Conservation (phyloP, 106 monocot species). For the Apostasia shenzhenica region DNA sequence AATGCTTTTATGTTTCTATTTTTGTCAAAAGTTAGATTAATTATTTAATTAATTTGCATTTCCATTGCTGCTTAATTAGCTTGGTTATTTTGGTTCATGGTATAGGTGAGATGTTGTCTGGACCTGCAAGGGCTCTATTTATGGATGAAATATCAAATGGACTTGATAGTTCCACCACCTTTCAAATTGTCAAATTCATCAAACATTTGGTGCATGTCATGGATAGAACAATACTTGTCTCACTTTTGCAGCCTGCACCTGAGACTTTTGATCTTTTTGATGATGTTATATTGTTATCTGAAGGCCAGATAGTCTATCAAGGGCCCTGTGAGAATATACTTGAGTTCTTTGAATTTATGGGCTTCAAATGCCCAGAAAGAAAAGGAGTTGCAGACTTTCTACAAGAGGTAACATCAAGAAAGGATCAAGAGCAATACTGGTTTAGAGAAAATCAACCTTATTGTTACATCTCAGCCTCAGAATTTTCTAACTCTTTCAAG, state of each 20-base stretch:
- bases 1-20: background rate
- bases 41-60: too few species aligned
- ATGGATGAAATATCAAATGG: slow-evolving; percentile 8
- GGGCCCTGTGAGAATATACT: slow-evolving; percentile 13
- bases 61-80: background rate
- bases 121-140: slow-evolving; percentile 4
- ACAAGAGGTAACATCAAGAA: slow-evolving; percentile 24
- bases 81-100: background rate
- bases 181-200: slow-evolving; percentile 8
- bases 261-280: background rate
- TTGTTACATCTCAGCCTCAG: slow-evolving; percentile 3
- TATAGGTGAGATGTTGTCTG: slow-evolving; percentile 7
- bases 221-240: slow-evolving; percentile 2
- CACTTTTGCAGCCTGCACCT: slow-evolving; percentile 18
- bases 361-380: slow-evolving; percentile 25
- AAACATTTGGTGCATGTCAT: slow-evolving; percentile 13
- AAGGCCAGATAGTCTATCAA: background rate
- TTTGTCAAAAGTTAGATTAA: background rate
- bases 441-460: slow-evolving; percentile 3
- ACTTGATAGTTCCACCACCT: slow-evolving; percentile 16
- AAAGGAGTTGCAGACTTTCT: slow-evolving; percentile 24
- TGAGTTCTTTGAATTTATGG: slow-evolving; percentile 15
- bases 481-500: slow-evolving; percentile 13
- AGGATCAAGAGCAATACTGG: slow-evolving; percentile 34
- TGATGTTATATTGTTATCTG: too few species aligned